Base-by-base conservation (phyloP, 345 rosid genomes). In the Noccaea bulbosa region DNA sequence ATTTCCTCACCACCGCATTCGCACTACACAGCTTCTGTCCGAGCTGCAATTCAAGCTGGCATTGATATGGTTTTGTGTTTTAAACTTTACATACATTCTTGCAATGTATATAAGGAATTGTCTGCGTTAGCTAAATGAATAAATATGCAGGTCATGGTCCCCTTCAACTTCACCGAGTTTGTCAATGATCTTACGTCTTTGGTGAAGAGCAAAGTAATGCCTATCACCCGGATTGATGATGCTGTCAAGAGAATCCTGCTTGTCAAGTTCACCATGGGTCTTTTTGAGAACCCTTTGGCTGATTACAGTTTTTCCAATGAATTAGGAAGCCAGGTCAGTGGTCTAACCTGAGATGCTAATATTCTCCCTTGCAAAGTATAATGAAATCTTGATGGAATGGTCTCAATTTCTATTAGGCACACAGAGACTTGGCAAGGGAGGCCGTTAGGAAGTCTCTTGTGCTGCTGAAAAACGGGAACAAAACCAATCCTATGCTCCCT, bases 361-460 rank as follows among this genome's bases (percentile, higher is more conserved):
- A 45, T 1, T 9, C 44, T 17, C 30, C 30, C n/a, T 53, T 55
- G 61, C 44, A 52, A 52, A 14, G 15, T 60, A 33, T 24, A 8
- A 17, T 41, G 9, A 57, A 33, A 62, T 68, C 38, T 72, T 77
- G 33, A 59, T 77, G 59, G 6, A 74, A 59, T 45, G 38, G 20
- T 57, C 39, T 70, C 35, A 0, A 12, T 0, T 34, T 52, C 50
- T 67, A 35, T 43, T 78, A 94, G 99, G 92, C 82, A 70, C 99
- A 94, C 27, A 81, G 98, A 79, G 87, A 88, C 65, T 80, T 94
- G 79, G 99, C 99, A 11, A 91, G 95, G 73, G 99, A 94, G 79
- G 97, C 97, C 49, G 99, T 91, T 77, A 83, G 92, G 75, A 94
- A 94, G 72, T 89, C 99, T 40, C 95, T 94, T 71, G 98, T 94